phyloP scores from a whole-genome alignment of 2,329 filamentous ascomycete species.

The Graphilbum fragrans region DNA sequence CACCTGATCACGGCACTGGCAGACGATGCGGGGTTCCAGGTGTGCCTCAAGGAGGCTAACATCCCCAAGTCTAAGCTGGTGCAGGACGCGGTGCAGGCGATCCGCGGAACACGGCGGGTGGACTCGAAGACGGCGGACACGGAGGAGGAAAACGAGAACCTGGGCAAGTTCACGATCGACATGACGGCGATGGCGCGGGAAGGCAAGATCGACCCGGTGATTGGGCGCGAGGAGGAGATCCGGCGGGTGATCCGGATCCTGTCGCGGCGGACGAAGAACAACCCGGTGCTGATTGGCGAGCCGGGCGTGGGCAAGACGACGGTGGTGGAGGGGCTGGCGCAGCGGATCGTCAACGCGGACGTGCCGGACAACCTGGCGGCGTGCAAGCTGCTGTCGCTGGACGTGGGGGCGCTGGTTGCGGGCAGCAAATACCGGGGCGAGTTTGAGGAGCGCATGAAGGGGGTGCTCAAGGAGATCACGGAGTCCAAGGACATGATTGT shows the following conservation, averaged over 20 bases:
- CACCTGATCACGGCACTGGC: slow-evolving; percentile 79
- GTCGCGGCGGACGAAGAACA: slow-evolving; percentile 93
- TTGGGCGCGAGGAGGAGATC: slow-evolving; percentile 93
- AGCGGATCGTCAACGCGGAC: slow-evolving; percentile 91
- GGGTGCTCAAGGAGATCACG: slow-evolving; percentile 91
- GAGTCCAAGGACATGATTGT: slow-evolving; percentile 94
- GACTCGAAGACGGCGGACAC: slow-evolving; percentile 94
- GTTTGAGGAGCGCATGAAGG: slow-evolving; percentile 99
- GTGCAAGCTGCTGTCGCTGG: slow-evolving; percentile 87
- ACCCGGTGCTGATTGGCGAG: slow-evolving; percentile 94
- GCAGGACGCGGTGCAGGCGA: slow-evolving; percentile 79
- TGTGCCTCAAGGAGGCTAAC: slow-evolving; percentile 70
- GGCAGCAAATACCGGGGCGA: slow-evolving; percentile 98
- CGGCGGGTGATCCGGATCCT: slow-evolving; percentile 83
- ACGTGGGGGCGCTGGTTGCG: slow-evolving; percentile 88
- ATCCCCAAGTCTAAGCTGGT: slow-evolving; percentile 85
- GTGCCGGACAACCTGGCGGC: slow-evolving; percentile 90
- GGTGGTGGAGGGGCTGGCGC: slow-evolving; percentile 89
- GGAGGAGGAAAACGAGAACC: slow-evolving; percentile 85
- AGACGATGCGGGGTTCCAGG: slow-evolving; percentile 66
- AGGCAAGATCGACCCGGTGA: slow-evolving; percentile 96
- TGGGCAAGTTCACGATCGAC: slow-evolving; percentile 97
- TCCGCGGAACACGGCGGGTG: slow-evolving; percentile 84
- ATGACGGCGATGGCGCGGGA: slow-evolving; percentile 95
- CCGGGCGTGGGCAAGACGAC: slow-evolving; percentile 98